phyloP scores from a whole-genome alignment of 257 asterid genomes.

The Scutellaria baicalensis region DNA sequence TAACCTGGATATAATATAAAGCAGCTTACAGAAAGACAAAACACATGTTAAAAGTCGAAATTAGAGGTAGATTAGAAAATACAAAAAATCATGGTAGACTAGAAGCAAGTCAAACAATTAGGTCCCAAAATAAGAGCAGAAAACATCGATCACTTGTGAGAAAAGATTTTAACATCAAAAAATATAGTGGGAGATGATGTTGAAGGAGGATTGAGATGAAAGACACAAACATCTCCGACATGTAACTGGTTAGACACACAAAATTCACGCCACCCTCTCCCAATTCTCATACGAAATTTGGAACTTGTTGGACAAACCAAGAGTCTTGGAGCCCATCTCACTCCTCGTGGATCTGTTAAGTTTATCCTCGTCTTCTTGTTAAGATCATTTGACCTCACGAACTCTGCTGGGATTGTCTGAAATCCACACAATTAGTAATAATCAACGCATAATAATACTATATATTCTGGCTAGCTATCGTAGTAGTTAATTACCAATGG shows the following conservation, averaged over 20 bases:
- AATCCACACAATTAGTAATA: not conserved
- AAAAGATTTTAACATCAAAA: conserved; percentile 10
- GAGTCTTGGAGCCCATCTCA: not conserved
- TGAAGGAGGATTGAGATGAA: not conserved
- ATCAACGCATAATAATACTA: no score
- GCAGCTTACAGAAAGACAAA: no score
- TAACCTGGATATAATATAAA: no score
- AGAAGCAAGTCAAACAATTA: no score
- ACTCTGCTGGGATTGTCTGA: conserved; percentile 6
- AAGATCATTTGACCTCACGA: not conserved
- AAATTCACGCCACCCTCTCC: conserved; percentile 2
- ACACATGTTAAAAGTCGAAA: no score
- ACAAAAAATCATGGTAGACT: no score
- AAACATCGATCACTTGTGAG: no score
- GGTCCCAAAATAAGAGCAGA: no score
- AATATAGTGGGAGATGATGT: not conserved
- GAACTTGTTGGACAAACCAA: fast-evolving
- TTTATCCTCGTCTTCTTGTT: not conserved
- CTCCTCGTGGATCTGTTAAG: not conserved
- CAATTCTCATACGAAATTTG: not conserved
- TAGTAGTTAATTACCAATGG: not conserved
- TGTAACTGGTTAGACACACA: conserved; percentile 8
- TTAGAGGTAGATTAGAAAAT: no score
- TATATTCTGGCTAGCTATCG: no score
- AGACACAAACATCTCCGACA: conserved; percentile 12